Percentiles rank a stretch among this genome's conserved stretches.
Evolutionary conservation across 2,329 filamentous ascomycete species (phyloP).

Genomic region (Hymenoscyphus linearis): DNA sequence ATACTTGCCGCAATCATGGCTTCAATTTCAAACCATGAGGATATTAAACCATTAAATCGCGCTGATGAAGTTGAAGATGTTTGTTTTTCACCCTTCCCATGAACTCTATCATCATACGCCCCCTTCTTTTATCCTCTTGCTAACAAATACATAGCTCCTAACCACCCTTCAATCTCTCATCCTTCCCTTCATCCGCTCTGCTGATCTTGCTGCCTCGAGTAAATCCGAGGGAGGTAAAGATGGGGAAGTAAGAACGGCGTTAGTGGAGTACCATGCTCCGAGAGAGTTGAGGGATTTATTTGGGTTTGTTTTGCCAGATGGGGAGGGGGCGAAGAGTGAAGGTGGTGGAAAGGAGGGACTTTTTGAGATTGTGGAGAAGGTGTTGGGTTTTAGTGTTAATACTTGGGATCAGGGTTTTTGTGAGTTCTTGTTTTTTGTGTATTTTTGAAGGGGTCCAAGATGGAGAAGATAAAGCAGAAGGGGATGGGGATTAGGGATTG

Average conservation of each 20-base stretch:
- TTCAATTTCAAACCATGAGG: not conserved
- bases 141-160: constrained; percentile 50
- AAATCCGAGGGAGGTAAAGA: constrained; percentile 48
- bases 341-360: constrained; percentile 68
- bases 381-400: constrained; percentile 86
- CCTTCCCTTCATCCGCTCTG: constrained; percentile 64
- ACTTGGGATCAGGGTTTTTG: constrained; percentile 95
- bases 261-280: constrained; percentile 59
- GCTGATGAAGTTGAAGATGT: constrained; percentile 2
- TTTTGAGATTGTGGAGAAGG: constrained; percentile 60
- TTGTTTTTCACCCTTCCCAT: not conserved
- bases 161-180: constrained; percentile 62
- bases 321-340: constrained; percentile 45
- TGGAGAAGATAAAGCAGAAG: not conserved
- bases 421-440: not conserved
- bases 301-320: not conserved
- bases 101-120: not conserved
- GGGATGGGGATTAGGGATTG: no score
- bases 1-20: not conserved
- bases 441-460: not conserved
- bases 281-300: constrained; percentile 51
- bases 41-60: not conserved
- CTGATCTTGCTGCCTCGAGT: constrained; percentile 56
- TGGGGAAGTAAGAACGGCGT: constrained; percentile 44
- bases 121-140: not conserved